Conservation (phyloP, 1,284 basidiomycete species). For the Moesziomyces antarcticus region DNA sequence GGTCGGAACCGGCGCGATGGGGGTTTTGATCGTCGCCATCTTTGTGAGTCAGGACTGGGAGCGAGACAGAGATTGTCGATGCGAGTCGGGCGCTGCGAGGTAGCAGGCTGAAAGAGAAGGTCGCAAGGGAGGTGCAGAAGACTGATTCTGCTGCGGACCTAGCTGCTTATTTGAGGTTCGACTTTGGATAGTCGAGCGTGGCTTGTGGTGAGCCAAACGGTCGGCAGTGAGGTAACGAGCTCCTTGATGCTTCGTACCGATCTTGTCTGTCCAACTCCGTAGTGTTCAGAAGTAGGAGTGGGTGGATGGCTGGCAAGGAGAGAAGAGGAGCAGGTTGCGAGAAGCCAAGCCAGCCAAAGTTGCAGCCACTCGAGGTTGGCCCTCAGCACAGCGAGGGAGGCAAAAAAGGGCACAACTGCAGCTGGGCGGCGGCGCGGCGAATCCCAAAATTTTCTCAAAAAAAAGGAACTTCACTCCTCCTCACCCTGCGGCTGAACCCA, state of each 20-base stretch:
- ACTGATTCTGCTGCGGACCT: not conserved
- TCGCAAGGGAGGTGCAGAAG: not conserved
- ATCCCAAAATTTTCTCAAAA: not conserved
- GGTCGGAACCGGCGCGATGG: constrained; percentile 94
- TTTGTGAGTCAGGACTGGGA: constrained; percentile 2
- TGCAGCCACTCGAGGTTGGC: not conserved
- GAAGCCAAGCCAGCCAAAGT: not conserved
- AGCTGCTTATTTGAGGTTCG: not conserved
- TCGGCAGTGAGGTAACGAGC: not conserved
- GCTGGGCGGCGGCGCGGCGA: not conserved
- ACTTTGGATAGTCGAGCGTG: not conserved
- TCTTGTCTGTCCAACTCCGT: not conserved
- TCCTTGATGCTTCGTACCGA: not conserved
- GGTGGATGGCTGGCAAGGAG: not conserved
- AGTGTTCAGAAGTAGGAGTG: not conserved
- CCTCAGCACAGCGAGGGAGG: not conserved
- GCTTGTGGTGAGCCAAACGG: not conserved
- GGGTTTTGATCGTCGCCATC: constrained; percentile 63
- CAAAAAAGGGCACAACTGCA: not conserved
- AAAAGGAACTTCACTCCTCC: not conserved
- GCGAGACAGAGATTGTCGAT: no score
- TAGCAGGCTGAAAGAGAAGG: no score
- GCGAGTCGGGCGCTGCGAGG: no score
- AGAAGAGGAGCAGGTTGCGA: not conserved
- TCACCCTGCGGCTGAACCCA: no score